Evolutionary conservation across 2,329 filamentous ascomycete genomes (phyloP), one percentile per base, ranked within the genome.

Genomic region (Cordyceps farinosa): DNA sequence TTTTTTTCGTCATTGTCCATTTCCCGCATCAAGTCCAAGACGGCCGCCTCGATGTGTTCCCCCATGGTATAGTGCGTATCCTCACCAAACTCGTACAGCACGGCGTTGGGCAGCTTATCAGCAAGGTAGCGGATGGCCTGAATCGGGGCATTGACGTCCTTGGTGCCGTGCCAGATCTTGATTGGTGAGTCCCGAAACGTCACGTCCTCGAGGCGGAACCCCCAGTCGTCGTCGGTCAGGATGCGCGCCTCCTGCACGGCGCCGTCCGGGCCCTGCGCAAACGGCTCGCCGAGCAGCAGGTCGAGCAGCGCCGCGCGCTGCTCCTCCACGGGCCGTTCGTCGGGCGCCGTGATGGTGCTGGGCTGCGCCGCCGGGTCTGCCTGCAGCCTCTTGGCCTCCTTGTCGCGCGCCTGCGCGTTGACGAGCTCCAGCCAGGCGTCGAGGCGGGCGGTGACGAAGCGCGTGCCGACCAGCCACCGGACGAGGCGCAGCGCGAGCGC

Each of bases 61-160:
- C 62, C 69, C 64, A 74, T 66, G 2, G 69, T 72, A 48, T 71
- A 75, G 53, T 77, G 75, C 3, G 68, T 73, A 8, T 76, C 73
- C 1, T 70, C 70, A 15, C 70, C 68, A 45, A 72, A 75, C 64
- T 77, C 76, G 2, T 66, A 65, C 10, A 79, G 64, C 3, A 65
- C 65, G 5, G 68, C 68, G 40, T 77, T 68, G 2, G 74, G 75
- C 36, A 80, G 54, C 13, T 68, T 67, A 32, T 75, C 68, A 1
- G 74, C 73, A 69, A 78, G 71, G 57, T 74, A 77, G n/a, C 74
- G 69, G 5, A 76, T 70, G 69, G 73, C 71, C 27, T 61, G 63
- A 10, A 75, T 68, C 1, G 74, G 75, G 1, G 71, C 69, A 45
- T 76, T 74, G 11, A 30, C 59, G 36, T 77, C 75, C 22, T 70